Percentiles rank a stretch among this genome's conserved stretches.
phyloP scores from a whole-genome alignment of 192 early-diverging fungal species.

The Podila verticillata region DNA sequence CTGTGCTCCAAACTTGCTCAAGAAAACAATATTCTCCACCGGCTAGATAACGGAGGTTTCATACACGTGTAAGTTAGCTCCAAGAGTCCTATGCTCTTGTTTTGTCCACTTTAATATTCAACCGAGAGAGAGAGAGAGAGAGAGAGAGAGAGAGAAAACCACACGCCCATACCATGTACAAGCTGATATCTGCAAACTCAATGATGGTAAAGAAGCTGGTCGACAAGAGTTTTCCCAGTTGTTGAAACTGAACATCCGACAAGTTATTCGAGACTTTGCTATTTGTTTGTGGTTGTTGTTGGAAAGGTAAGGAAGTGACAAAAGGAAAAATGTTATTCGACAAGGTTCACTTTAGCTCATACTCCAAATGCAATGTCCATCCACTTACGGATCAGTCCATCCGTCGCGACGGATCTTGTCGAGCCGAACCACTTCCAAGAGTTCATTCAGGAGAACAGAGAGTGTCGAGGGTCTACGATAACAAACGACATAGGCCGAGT shows the following conservation, averaged over 20 bases:
- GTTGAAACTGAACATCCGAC: constrained; percentile 31
- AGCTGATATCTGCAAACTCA: constrained; percentile 24
- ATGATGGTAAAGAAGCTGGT: constrained; percentile 42
- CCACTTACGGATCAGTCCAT: constrained; percentile 43
- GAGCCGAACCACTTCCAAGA: constrained; percentile 27
- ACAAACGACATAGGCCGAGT: background rate
- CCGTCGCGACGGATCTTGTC: constrained; percentile 23
- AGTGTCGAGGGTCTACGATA: constrained; percentile 35
- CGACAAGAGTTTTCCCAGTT: constrained; percentile 33
- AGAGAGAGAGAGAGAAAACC: no score
- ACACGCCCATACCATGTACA: constrained; percentile 21
- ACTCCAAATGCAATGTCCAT: background rate
- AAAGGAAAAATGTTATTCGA: background rate
- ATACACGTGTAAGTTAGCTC: background rate
- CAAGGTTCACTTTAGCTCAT: background rate
- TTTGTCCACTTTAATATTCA: no score
- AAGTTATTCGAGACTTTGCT: constrained; percentile 21
- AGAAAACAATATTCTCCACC: constrained; percentile 26
- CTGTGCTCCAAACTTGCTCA: constrained; percentile 31
- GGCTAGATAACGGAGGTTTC: constrained; percentile 3
- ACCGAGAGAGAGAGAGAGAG: no score
- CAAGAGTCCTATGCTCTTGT: background rate
- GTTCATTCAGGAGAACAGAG: constrained; percentile 39
- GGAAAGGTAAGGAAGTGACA: no score
- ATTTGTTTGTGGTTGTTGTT: background rate